These are phyloP conservation scores for Phyllosticta paracitricarpa DNA, from an alignment of 2,329 filamentous ascomycete genomes.

Conservation along the genomic window DNA sequence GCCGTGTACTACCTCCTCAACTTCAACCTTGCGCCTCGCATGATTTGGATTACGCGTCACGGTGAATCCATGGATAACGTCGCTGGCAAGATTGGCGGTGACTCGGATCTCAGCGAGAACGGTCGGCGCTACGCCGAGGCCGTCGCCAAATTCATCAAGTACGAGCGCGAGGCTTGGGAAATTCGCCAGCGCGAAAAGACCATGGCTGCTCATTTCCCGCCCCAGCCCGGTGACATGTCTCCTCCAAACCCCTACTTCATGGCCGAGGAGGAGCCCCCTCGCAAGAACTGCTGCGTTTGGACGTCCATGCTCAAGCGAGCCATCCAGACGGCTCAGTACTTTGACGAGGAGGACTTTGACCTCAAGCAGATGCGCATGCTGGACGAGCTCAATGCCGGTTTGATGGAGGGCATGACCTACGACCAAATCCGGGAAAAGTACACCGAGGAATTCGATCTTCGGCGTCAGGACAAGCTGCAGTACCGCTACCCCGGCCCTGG, in stretches of 20 bases:
- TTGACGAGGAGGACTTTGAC: conserved; percentile 87
- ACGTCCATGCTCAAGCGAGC: conserved; percentile 92
- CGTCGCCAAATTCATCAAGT: conserved; percentile 73
- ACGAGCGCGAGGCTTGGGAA: conserved; percentile 73
- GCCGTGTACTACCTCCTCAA: conserved; percentile 93
- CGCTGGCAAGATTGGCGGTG: conserved; percentile 79
- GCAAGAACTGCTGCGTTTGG: conserved; percentile 96
- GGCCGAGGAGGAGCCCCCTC: conserved; percentile 38
- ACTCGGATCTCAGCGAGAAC: conserved; percentile 72
- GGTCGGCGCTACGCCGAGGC: conserved; percentile 71
- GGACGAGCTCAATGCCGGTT: conserved; percentile 87
- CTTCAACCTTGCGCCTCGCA: conserved; percentile 88
- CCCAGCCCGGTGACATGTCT: conserved; percentile 79
- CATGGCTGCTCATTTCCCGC: conserved; percentile 73
- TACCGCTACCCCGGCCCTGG: conserved; percentile 96
- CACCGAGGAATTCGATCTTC: conserved; percentile 71
- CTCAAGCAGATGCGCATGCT: conserved; percentile 97
- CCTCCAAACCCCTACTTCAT: conserved; percentile 82
- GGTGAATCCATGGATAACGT: conserved; percentile 86
- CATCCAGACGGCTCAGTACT: conserved; percentile 78
- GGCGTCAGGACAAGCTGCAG: conserved; percentile 77
- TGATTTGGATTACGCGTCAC: conserved; percentile 97
- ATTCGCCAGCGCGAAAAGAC: conserved; percentile 70
- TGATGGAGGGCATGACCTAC: conserved; percentile 93
- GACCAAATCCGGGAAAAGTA: conserved; percentile 72